Conservation (phyloP, 257 asterid species). For the Forsythia viridissima region DNA sequence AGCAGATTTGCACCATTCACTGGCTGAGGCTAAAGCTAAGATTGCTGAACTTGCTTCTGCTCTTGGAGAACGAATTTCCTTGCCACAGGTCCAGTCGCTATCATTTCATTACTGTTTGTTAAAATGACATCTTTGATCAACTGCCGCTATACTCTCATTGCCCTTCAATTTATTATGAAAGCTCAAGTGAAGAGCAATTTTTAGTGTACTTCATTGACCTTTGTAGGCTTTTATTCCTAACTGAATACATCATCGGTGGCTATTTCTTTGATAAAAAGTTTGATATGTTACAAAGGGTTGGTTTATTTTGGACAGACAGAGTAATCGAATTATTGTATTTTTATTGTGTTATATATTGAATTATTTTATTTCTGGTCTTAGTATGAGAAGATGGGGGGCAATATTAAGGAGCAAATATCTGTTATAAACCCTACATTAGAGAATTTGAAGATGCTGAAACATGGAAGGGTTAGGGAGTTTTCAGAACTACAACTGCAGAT, state of each 20-base stretch:
- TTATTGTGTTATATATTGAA: slow-evolving; percentile 12
- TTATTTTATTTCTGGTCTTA: slow-evolving; percentile 13
- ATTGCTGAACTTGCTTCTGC: slow-evolving; percentile 58
- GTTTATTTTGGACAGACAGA: neutral
- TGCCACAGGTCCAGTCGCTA: slow-evolving; percentile 46
- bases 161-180: neutral
- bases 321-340: neutral
- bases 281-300: neutral
- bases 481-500: slow-evolving; percentile 53
- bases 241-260: neutral
- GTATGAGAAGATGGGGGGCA: slow-evolving; percentile 48
- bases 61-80: slow-evolving; percentile 60
- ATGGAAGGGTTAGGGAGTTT: slow-evolving; percentile 60
- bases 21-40: slow-evolving; percentile 68
- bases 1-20: slow-evolving; percentile 56
- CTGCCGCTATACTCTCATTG: neutral
- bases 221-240: neutral
- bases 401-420: slow-evolving; percentile 59
- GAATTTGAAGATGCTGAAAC: slow-evolving; percentile 55
- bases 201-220: neutral
- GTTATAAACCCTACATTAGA: slow-evolving; percentile 53
- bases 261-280: neutral
- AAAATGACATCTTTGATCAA: neutral
- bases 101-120: slow-evolving; percentile 1
- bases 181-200: neutral